Percentiles rank a stretch among this genome's conserved stretches.
Evolutionary conservation across 768 basidiomycete species (phyloP).

Genomic region (Lactifluus subvellereus): DNA sequence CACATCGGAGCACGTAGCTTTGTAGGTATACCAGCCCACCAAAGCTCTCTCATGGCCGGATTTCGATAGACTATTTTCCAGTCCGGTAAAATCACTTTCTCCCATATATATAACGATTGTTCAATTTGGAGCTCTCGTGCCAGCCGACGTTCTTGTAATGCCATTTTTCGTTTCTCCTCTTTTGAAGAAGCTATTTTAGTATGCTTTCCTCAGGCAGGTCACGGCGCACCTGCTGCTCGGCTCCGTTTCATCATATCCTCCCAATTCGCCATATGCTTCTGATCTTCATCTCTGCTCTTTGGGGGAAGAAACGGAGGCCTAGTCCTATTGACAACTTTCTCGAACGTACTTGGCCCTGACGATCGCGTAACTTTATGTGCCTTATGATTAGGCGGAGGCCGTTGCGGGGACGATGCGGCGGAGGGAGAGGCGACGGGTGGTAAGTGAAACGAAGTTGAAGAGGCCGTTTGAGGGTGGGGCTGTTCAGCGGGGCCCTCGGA

Average conservation of each 20-base stretch:
- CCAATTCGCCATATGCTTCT: slow-evolving; percentile 82
- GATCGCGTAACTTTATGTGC: slow-evolving; percentile 46
- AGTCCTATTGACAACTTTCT: slow-evolving; percentile 79
- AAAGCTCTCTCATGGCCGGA: slow-evolving; percentile 58
- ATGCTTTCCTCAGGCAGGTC: not conserved
- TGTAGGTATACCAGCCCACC: slow-evolving; percentile 87
- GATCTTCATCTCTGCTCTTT: slow-evolving; percentile 69
- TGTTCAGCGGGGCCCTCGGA: slow-evolving; percentile 1
- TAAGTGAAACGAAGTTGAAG: slow-evolving; percentile 28
- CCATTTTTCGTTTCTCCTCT: slow-evolving; percentile 70
- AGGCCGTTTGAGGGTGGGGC: not conserved
- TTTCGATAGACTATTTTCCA: slow-evolving; percentile 72
- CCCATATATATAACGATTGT: slow-evolving; percentile 68
- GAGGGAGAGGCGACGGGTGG: slow-evolving; percentile 33
- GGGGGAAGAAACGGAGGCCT: slow-evolving; percentile 83
- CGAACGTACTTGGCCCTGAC: slow-evolving; percentile 61
- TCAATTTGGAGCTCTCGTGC: slow-evolving; percentile 64
- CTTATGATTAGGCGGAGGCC: slow-evolving; percentile 26
- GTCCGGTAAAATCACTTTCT: slow-evolving; percentile 72
- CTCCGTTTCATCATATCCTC: slow-evolving; percentile 83
- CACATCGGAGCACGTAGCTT: slow-evolving; percentile 76
- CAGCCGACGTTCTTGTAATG: slow-evolving; percentile 54
- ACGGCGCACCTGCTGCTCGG: slow-evolving; percentile 55
- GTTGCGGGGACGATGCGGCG: slow-evolving; percentile 25
- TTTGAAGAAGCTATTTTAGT: not conserved